Conservation (phyloP, 805 yeast species). For the Lachancea lanzarotensis region DNA sequence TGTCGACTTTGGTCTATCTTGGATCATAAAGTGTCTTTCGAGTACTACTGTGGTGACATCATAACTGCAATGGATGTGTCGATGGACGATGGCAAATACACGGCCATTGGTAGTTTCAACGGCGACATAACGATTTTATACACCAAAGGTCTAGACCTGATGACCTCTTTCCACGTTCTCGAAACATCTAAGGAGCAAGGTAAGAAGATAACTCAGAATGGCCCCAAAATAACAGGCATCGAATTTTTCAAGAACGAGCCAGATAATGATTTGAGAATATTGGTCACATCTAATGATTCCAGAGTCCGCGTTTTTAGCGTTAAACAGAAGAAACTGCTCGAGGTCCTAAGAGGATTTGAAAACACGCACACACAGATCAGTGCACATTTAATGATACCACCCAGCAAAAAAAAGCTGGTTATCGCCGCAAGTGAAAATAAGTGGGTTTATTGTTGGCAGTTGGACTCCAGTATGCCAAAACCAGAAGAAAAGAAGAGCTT, state of each 20-base stretch:
- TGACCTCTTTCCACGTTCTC: slow-evolving; percentile 40
- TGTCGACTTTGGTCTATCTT: slow-evolving; percentile 80
- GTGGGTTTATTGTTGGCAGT: slow-evolving; percentile 77
- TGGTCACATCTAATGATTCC: slow-evolving; percentile 80
- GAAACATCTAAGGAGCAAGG: slow-evolving; percentile 27
- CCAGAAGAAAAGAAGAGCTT: slow-evolving; percentile 9
- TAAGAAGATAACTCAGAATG: slow-evolving; percentile 26
- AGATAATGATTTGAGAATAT: slow-evolving; percentile 35
- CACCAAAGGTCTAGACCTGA: slow-evolving; percentile 53
- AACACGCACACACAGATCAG: slow-evolving; percentile 66
- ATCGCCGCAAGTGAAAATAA: slow-evolving; percentile 85
- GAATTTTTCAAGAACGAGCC: slow-evolving; percentile 37
- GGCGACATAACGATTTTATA: slow-evolving; percentile 60
- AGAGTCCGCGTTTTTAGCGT: slow-evolving; percentile 61
- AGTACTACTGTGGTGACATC: slow-evolving; percentile 54
- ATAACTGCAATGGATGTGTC: slow-evolving; percentile 73
- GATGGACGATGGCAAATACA: slow-evolving; percentile 52
- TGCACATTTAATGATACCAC: slow-evolving; percentile 36
- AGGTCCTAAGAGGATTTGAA: slow-evolving; percentile 65
- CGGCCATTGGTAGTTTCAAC: slow-evolving; percentile 69
- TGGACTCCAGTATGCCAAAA: slow-evolving; percentile 24
- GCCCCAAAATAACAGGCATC: slow-evolving; percentile 72
- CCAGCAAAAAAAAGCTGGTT: slow-evolving; percentile 36
- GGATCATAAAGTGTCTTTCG: slow-evolving; percentile 58
- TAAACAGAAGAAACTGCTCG: slow-evolving; percentile 47